These are phyloP conservation scores for Cyberlindnera maritima DNA, from an alignment of 805 yeast genomes.

Conservation along the genomic window DNA sequence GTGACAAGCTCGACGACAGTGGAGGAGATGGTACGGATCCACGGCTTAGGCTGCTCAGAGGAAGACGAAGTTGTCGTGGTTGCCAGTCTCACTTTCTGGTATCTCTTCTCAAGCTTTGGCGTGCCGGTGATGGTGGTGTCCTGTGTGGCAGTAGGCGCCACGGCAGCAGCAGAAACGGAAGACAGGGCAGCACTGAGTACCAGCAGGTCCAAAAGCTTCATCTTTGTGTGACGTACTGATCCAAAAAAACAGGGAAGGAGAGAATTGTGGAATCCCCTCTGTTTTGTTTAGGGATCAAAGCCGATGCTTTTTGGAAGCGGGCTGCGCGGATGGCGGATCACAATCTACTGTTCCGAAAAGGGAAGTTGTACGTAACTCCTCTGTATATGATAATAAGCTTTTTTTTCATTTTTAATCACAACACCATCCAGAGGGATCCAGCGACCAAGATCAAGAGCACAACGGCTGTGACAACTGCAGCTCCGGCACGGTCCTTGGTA, in stretches of 20 bases:
- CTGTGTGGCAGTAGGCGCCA: neutral
- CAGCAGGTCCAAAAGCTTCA: slow-evolving; percentile 3
- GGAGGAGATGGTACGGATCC: slow-evolving; percentile 71
- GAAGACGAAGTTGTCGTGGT: slow-evolving; percentile 33
- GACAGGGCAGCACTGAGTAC: slow-evolving; percentile 1
- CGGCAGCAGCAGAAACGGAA: neutral
- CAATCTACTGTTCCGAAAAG: neutral
- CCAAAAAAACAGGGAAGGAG: neutral
- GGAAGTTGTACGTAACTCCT: neutral
- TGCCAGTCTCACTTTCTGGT: slow-evolving; percentile 30
- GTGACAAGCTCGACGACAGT: slow-evolving; percentile 61
- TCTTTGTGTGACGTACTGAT: neutral
- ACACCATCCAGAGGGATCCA: slow-evolving; percentile 77
- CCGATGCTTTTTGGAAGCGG: slow-evolving; percentile 1
- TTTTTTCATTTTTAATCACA: slow-evolving; percentile 29
- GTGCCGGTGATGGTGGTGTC: slow-evolving; percentile 3
- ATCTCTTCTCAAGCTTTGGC: slow-evolving; percentile 23
- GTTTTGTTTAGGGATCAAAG: slow-evolving; percentile 2
- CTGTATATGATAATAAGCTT: neutral
- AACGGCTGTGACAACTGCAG: slow-evolving; percentile 78
- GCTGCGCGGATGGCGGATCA: slow-evolving; percentile 1
- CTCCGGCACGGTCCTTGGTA: slow-evolving; percentile 76
- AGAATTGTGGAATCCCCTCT: neutral
- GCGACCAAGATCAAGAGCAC: slow-evolving; percentile 55
- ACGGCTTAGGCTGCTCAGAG: slow-evolving; percentile 49